Base-by-base conservation (phyloP, 805 yeast species). In the Monosporozyma siamensis region DNA sequence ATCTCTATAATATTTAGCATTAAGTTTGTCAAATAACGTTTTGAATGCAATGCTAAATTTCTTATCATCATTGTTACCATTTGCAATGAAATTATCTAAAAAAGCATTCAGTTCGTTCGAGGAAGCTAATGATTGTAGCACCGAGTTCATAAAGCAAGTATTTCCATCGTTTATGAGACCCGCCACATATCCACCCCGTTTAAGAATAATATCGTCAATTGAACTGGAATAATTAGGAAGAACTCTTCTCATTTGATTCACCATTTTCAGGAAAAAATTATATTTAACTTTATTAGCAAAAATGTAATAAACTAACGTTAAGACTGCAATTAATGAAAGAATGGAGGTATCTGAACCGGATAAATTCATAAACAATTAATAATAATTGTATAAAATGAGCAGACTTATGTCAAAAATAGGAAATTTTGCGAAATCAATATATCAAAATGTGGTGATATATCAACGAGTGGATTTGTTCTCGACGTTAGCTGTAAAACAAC, bases 111-210 rank as follows among this genome's bases (percentile, higher is more conserved):
- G 65, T 27, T 78, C 74, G 21, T 72, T 69, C 0, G 92, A 80
- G 0, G 90, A 80, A 0, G 95, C 88, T 44, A 88, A 64, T 14
- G 84, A 74, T 60, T 89, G 97, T 22, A 89, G 61, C 1, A 89
- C 96, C 20, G 88, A 78, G 64, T 89, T 89, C 94, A 88, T 87
- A 54, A 89, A 89, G 61, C 97, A 89, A 0, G 96, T 87, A 58
- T 89, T 89, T 11, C 97, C 96, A 49, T 86, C 95, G 58, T 89
- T 89, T 45, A 75, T 72, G 29, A 89, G 70, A 1, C 97, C 97
- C 21, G 95, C 96, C 26, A 86, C 74, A 41, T 73, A 75, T 1
- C 89, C 89, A 44, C 90, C 90, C 42, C 71, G 67, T 39, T 68
- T 67, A 42, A 72, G 46, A n/a, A 80, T 80, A 5, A 23, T 38